Evolutionary conservation across 1,284 basidiomycete genomes (phyloP), one percentile per base, ranked within the genome.

Genomic region (Lentinula novae-zelandiae): DNA sequence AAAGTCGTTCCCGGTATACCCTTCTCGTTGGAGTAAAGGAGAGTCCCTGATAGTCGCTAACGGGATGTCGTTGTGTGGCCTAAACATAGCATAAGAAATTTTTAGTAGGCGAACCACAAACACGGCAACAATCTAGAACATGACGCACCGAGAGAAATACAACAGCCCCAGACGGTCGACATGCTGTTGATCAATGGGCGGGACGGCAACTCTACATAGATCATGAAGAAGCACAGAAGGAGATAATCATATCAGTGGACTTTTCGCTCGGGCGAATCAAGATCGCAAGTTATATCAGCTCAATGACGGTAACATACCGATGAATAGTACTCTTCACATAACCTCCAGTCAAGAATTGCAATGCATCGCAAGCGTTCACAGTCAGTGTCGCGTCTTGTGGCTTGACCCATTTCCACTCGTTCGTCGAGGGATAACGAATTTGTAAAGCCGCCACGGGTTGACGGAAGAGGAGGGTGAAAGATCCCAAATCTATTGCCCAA

Each of bases 271-370:
- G 7, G 7, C 42, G 42, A 15, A 27, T 27, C 27, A 27, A 27
- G 27, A 27, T 27, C 27, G 27, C 27, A 27, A 27, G 27, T 27
- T 27, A 27, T 27, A 27, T 3, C 27, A 3, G 27, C 12, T 38
- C 13, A 5, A 42, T 42, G 40, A n/a, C 40, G 40, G 40, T n/a
- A 15, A 9, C 44, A 20, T 22, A 74, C 72, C 78, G 72, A 66
- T 84, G 82, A 17, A 84, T 72, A 4, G 82, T 82, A 65, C 78
- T 79, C 70, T 76, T 80, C 63, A 83, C 76, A 66, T 81, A 83
- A 4, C 75, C 77, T 15, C 74, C 82, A 4, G 82, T 82, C 40
- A 84, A 67, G 71, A 83, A 80, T 39, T 74, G 72, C 20, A 82
- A 69, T 4, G 80, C 80, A 64, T 83, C 82, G 64, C 82, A 81